Evolutionary conservation across 495 filamentous ascomycete genomes (phyloP).

Genomic region (Trichocladium antarcticum): DNA sequence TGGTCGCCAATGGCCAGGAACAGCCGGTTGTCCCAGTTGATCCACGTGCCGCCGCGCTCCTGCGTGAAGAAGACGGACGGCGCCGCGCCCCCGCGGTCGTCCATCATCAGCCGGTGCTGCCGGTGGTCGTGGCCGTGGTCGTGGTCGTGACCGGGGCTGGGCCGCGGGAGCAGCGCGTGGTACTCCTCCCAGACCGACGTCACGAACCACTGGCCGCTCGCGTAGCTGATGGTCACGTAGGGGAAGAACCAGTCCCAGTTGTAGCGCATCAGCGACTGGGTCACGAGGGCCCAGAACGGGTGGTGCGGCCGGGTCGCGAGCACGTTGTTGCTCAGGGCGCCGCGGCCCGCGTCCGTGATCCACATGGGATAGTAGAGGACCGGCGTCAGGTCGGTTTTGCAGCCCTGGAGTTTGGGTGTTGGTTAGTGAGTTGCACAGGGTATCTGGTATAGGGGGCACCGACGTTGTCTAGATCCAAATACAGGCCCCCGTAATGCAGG

Average conservation of each 20-base stretch:
- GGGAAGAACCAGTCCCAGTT: conserved; percentile 68
- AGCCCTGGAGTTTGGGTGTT: conserved; percentile 59
- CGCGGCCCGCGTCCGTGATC: conserved; percentile 69
- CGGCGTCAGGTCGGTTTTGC: conserved; percentile 69
- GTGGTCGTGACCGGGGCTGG: neutral
- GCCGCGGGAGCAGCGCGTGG: conserved; percentile 16
- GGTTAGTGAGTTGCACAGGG: too few relatives aligned
- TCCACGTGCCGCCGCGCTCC: conserved; percentile 34
- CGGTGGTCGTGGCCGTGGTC: conserved; percentile 14
- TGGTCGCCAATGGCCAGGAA: conserved; percentile 29
- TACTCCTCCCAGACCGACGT: conserved; percentile 79
- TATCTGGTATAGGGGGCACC: conserved; percentile 21
- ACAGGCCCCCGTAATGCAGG: conserved; percentile 71
- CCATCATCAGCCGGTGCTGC: conserved; percentile 34
- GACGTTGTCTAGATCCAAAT: conserved; percentile 83
- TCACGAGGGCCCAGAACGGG: conserved; percentile 68
- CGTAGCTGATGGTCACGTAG: conserved; percentile 84
- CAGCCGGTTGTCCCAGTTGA: conserved; percentile 32
- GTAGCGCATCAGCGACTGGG: conserved; percentile 58
- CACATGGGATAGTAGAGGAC: conserved; percentile 71
- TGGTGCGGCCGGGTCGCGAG: conserved; percentile 74
- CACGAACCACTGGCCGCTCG: conserved; percentile 74
- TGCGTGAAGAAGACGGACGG: conserved; percentile 35
- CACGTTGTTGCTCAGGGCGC: conserved; percentile 81
- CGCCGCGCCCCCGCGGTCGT: conserved; percentile 28